A percentile compares a stretch with the other conserved stretches of the same genome.
phyloP scores from a whole-genome alignment of 495 filamentous ascomycete genomes.

The Trichoderma asperelloides region DNA sequence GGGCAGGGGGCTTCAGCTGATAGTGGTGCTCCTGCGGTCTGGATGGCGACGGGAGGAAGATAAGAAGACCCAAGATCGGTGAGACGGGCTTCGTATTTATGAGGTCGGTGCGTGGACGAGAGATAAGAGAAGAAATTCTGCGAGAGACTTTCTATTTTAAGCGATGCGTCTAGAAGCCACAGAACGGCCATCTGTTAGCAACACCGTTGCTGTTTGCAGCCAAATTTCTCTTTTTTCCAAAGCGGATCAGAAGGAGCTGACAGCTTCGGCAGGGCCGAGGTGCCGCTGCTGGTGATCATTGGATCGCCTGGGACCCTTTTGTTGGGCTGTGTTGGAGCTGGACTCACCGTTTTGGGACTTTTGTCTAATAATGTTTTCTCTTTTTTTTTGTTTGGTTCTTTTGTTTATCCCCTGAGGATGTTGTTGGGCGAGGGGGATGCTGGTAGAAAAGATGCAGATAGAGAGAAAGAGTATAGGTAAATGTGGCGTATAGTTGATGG shows the following conservation, averaged over 20 bases:
- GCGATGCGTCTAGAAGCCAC: not conserved
- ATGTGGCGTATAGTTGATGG: not conserved
- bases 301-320: not conserved
- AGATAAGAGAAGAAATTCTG: not conserved
- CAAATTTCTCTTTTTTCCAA: not conserved
- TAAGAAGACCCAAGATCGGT: not conserved
- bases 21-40: not conserved
- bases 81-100: slow-evolving; percentile 7
- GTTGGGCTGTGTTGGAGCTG: not conserved
- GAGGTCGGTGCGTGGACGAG: not conserved
- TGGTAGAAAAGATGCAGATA: not conserved
- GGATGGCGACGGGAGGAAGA: not conserved
- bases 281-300: not conserved
- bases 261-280: slow-evolving; percentile 7
- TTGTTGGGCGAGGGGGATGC: not conserved
- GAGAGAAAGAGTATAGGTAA: not conserved
- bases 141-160: not conserved
- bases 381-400: too few relatives aligned
- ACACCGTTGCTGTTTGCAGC: not conserved
- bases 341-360: not conserved
- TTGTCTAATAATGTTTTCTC: not conserved
- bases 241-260: slow-evolving; percentile 3
- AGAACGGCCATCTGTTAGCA: not conserved
- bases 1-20: not conserved
- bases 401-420: not conserved